These are phyloP conservation scores for Orbilia blumenaviensis DNA, from an alignment of 2,329 filamentous ascomycete species.

Conservation along the genomic window DNA sequence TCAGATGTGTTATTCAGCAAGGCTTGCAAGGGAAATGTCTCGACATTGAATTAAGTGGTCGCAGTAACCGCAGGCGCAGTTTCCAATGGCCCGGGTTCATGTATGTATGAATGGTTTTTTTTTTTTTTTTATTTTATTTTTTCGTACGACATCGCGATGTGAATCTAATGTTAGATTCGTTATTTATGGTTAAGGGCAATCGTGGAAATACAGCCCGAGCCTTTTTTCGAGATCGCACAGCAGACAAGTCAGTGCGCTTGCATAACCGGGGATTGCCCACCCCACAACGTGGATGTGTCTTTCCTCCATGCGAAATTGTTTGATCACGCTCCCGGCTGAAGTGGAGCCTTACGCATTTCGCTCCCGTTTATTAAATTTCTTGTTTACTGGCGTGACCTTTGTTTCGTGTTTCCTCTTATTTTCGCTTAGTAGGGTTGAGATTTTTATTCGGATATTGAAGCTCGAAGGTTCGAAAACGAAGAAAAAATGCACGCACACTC, in stretches of 20 bases:
- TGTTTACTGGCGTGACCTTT: conserved; percentile 1
- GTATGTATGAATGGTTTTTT: not conserved
- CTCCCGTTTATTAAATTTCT: not conserved
- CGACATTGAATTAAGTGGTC: not conserved
- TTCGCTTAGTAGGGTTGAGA: not conserved
- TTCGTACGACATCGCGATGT: conserved; percentile 2
- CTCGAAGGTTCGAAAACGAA: conserved; percentile 6
- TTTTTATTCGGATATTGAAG: not conserved
- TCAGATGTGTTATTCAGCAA: not conserved
- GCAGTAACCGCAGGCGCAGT: conserved; percentile 2
- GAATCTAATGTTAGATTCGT: conserved; percentile 14
- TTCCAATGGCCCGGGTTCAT: not conserved
- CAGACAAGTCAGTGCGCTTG: conserved; percentile 45
- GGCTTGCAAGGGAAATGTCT: not conserved
- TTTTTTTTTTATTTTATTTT: too few relatives aligned
- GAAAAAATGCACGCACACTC: conserved; percentile 13
- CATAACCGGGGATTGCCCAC: conserved; percentile 39
- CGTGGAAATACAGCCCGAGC: conserved; percentile 27
- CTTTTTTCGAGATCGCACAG: not conserved
- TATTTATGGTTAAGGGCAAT: not conserved
- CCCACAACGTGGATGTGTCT: not conserved
- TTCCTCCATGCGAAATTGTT: conserved; percentile 14
- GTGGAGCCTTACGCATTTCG: not conserved
- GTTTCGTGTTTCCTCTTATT: conserved; percentile 1
- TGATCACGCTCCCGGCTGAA: not conserved